Percentiles rank a stretch among this genome's conserved stretches.
These are phyloP conservation scores for Colletotrichum somersetense DNA, from an alignment of 2,329 filamentous ascomycete genomes.

Conservation along the genomic window DNA sequence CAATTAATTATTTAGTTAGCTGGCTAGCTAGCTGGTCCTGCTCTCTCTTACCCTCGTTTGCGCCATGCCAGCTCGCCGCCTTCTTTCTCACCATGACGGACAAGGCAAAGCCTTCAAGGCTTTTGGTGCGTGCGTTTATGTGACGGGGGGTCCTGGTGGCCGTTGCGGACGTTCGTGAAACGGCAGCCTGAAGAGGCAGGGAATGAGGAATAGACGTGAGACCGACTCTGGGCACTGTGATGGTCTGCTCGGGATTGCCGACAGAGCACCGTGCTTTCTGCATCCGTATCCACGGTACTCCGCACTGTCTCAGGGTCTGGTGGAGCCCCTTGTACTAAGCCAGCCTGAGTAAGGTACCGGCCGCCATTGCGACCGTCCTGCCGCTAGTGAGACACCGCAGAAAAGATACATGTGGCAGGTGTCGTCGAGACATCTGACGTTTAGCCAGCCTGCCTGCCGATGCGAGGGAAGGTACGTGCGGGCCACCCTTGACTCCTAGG, in stretches of 20 bases:
- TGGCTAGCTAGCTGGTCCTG: neutral
- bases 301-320: constrained; percentile 37
- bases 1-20: neutral
- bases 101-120: constrained; percentile 37
- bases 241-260: rapidly evolving
- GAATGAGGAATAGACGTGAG: constrained; percentile 33
- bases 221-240: constrained; percentile 28
- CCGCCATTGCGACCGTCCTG: constrained; percentile 1
- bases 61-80: constrained; percentile 14
- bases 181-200: constrained; percentile 36
- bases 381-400: constrained; percentile 35
- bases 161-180: constrained; percentile 41
- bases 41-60: constrained; percentile 3
- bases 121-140: constrained; percentile 26
- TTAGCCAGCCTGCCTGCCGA: constrained; percentile 3
- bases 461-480: constrained; percentile 25
- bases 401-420: constrained; percentile 41
- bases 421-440: constrained; percentile 41
- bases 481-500: neutral
- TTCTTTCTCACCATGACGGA: constrained; percentile 33
- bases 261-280: neutral
- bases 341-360: constrained; percentile 30
- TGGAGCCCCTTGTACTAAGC: constrained; percentile 28
- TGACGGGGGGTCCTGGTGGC: constrained; percentile 36
- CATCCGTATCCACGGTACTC: neutral